Evolutionary conservation across 345 rosid species (phyloP), one percentile per base, ranked within the genome.

Genomic region (Euphorbia pulcherrima): DNA sequence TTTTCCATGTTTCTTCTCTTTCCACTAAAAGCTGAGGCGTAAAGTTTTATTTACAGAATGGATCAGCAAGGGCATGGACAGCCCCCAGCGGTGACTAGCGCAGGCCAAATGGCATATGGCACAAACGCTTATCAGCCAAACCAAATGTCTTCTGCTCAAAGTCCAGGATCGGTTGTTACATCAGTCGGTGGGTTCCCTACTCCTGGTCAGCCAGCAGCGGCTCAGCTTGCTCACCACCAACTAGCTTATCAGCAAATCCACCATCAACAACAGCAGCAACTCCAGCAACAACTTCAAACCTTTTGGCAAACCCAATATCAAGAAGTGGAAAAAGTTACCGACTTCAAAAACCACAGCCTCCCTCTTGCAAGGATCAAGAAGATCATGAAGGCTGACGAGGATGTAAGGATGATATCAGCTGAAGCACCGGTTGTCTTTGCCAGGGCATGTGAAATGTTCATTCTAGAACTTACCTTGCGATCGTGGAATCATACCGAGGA

Each of bases 311-410:
- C 74, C 30, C 99, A 94, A 68, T 83, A 82, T 78, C 88, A 88
- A 65, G 97, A 94, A 54, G 85, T 94, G 1, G 96, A 87, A 67
- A 86, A 83, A 62, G 89, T 88, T 30, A 77, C 87, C 0, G 98
- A 90, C 74, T 93, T 93, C 80, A 93, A 88, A 86, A 87, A 87
- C 78, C 99, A 94, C 67, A 90, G 91, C 83, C 92, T 94, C 75
- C 97, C 99, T 0, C 67, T 93, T 4, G 97, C 97, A 0, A 87
- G 99, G 80, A 93, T 93, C 83, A 93, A 93, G 88, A 93, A 93
- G 77, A 93, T 93, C 88, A 93, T 93, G 99, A 93, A 93, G 76
- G 98, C 98, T 0, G 98, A 93, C 10, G 98, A 93, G 72, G 98
- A 93, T 41, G 99, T 93, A 46, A 86, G 92, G 72, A 93, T 90